Evolutionary conservation across 1,284 basidiomycete genomes (phyloP).

Genomic region (Rhodotorula mucilaginosa): DNA sequence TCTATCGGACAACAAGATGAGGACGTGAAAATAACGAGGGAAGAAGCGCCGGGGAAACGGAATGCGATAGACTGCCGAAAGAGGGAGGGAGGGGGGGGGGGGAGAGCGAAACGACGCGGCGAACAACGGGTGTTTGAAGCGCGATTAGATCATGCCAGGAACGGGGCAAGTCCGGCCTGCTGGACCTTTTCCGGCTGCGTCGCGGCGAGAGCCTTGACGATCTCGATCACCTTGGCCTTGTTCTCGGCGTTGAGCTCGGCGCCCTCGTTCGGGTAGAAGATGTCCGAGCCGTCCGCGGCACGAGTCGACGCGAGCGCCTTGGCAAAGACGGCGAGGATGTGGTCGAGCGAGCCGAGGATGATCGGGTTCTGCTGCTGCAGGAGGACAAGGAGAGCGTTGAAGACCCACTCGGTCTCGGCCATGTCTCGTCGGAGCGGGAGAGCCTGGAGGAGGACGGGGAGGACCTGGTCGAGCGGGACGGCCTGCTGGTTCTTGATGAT

Average conservation of each 20-base stretch:
- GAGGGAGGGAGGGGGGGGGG: background rate
- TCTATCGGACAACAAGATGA: background rate
- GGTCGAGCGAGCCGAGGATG: constrained; percentile 72
- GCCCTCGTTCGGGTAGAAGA: background rate
- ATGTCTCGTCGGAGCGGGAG: constrained; percentile 62
- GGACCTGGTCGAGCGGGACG: constrained; percentile 77
- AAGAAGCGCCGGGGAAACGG: background rate
- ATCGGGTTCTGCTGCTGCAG: constrained; percentile 70
- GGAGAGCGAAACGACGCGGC: background rate
- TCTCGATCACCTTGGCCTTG: constrained; percentile 32
- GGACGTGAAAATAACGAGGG: background rate
- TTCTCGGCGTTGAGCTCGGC: constrained; percentile 5
- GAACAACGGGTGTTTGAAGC: background rate
- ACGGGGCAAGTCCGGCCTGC: constrained; percentile 28
- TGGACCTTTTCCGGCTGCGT: constrained; percentile 37
- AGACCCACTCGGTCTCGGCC: constrained; percentile 49
- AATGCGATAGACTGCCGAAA: background rate
- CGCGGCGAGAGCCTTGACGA: constrained; percentile 56
- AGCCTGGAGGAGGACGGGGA: constrained; percentile 76
- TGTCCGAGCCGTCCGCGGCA: constrained; percentile 36
- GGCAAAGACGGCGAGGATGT: constrained; percentile 75
- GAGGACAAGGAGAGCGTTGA: constrained; percentile 83
- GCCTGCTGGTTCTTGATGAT: constrained; percentile 77
- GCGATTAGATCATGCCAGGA: constrained; percentile 8
- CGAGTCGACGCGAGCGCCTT: constrained; percentile 63